Evolutionary conservation across 768 basidiomycete genomes (phyloP).

Genomic region (Omphalotus guepiniiformis): DNA sequence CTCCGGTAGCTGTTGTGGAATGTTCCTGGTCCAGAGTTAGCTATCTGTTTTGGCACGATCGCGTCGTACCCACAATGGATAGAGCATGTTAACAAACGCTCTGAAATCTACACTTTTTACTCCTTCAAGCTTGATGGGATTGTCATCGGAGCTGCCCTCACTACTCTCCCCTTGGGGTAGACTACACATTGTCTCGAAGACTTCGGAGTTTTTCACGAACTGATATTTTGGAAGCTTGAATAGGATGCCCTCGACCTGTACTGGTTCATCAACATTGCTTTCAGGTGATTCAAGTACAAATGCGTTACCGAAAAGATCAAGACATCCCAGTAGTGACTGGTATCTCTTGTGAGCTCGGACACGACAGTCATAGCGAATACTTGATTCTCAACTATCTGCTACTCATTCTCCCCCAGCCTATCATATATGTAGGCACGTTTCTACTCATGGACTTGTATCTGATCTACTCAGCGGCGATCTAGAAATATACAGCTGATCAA

Average conservation of each 20-base stretch:
- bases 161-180: slow-evolving; percentile 14
- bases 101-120: slow-evolving; percentile 21
- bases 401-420: too few species aligned
- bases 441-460: too few species aligned
- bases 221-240: slow-evolving; percentile 36
- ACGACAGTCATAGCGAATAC: too few species aligned
- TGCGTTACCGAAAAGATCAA: not conserved
- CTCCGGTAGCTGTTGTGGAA: slow-evolving; percentile 4
- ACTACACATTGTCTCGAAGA: slow-evolving; percentile 31
- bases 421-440: too few species aligned
- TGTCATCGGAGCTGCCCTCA: slow-evolving; percentile 25
- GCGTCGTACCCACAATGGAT: slow-evolving; percentile 19
- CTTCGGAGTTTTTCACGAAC: slow-evolving; percentile 28
- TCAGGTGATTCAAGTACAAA: not conserved
- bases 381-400: too few species aligned
- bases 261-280: slow-evolving; percentile 6
- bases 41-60: not conserved
- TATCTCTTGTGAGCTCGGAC: too few species aligned
- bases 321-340: not conserved
- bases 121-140: slow-evolving; percentile 24
- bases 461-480: too few species aligned
- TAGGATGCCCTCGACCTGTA: slow-evolving; percentile 32
- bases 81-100: slow-evolving; percentile 21
- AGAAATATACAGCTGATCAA: too few species aligned
- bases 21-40: not conserved